Evolutionary conservation across 768 basidiomycete species (phyloP), one percentile per base, ranked within the genome.

Genomic region (Suillus plorans): DNA sequence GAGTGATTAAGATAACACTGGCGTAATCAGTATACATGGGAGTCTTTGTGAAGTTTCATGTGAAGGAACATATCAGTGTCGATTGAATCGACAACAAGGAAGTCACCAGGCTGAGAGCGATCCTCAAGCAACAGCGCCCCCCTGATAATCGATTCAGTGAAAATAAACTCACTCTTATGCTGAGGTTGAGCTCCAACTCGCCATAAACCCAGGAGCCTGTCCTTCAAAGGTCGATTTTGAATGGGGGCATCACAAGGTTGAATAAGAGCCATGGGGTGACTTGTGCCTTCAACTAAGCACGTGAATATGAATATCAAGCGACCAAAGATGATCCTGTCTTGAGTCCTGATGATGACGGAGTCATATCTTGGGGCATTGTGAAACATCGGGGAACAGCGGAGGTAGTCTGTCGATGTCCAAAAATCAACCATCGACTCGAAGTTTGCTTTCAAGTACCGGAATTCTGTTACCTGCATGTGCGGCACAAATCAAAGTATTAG

Each of bases 61-160:
- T 18, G 41, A 22, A 63, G 37, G 49, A 73, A 75, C 73, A 76
- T 72, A 60, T 78, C 76, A 22, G 63, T 58, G 66, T 78, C 77
- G 22, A 73, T 42, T 9, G 68, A 44, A 64, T 78, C 74, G 25
- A 73, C 61, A 13, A 78, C 66, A 20, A 77, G 58, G 39, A 39
- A 74, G 31, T 77, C 73, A 50, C 60, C 60, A 34, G 45, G 20
- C 39, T 39, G 13, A 36, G 45, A 49, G 39, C 18, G 25, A 28
- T 61, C 45, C 20, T 66, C 66, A 37, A 69, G 63, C 39, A 78
- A 56, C 25, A 73, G 62, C 8, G 72, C 77, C 4, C 77, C 73
- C 36, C 70, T 66, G 42, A 76, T 67, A 12, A 79, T 78, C 10
- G 76, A 77, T 18, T 64, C 42, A 5, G 69, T 65, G 10, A 68